A percentile compares a stretch with the other conserved stretches of the same genome.
Conservation (phyloP, 2,329 filamentous ascomycete species). For the Diaporthe velutina region DNA sequence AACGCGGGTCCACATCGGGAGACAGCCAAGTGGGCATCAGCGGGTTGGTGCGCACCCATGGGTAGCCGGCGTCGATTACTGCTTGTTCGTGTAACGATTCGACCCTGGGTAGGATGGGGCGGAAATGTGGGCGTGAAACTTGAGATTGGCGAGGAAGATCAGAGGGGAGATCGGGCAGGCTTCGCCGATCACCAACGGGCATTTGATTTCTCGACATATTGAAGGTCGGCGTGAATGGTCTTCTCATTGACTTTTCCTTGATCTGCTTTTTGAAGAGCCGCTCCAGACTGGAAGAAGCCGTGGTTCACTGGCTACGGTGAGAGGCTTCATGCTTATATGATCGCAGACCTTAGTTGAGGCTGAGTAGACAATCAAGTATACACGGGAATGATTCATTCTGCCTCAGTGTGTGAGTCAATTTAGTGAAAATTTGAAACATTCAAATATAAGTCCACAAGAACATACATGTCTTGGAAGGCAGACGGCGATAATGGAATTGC, state of each 20-base stretch:
- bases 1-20: not conserved
- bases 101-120: not conserved
- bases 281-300: not conserved
- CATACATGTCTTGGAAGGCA: not conserved
- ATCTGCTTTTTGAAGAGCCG: not conserved
- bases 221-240: not conserved
- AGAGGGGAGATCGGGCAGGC: not conserved
- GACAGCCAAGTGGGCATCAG: not conserved
- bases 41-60: not conserved
- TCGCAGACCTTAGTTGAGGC: not conserved
- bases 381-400: not conserved
- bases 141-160: not conserved
- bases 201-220: not conserved
- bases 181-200: not conserved
- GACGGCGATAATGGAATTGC: no score
- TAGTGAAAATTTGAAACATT: not conserved
- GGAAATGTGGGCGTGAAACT: not conserved
- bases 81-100: conserved; percentile 1
- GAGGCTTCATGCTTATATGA: not conserved
- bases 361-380: no score
- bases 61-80: conserved; percentile 15
- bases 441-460: not conserved
- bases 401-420: not conserved
- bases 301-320: not conserved
- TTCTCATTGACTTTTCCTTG: not conserved